Conservation (phyloP, 2,329 filamentous ascomycete genomes). For the Blastomyces gilchristii region DNA sequence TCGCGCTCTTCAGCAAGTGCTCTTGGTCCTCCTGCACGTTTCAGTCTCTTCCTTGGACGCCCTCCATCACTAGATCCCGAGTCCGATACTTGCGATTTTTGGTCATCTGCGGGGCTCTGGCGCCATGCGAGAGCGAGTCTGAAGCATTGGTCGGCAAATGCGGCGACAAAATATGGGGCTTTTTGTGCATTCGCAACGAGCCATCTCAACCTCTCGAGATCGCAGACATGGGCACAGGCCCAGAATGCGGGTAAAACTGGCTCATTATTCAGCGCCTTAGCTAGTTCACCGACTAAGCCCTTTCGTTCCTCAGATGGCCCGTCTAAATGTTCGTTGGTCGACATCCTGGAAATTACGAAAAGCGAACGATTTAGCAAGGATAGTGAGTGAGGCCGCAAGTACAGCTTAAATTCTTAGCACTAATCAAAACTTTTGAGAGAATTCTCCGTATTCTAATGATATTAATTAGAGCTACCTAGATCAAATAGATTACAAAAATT, state of each 20-base stretch:
- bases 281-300: background rate
- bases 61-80: background rate
- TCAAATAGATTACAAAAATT: too few relatives aligned
- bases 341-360: background rate
- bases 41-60: background rate
- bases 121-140: slow-evolving; percentile 2
- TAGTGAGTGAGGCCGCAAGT: too few relatives aligned
- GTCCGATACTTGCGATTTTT: background rate
- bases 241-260: slow-evolving; percentile 4
- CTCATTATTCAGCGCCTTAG: slow-evolving; percentile 3
- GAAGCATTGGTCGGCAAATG: slow-evolving; percentile 1
- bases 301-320: background rate
- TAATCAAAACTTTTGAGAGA: too few relatives aligned
- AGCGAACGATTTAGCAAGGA: too few relatives aligned
- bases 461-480: too few relatives aligned
- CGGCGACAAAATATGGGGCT: background rate
- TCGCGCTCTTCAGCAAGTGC: slow-evolving; percentile 5
- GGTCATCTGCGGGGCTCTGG: background rate
- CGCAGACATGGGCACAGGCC: background rate
- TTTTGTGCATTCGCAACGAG: background rate
- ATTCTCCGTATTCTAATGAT: too few relatives aligned
- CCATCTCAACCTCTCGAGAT: background rate
- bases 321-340: slow-evolving; percentile 2
- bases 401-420: too few relatives aligned
- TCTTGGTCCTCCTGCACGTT: slow-evolving; percentile 2